phyloP scores from a whole-genome alignment of 2,329 filamentous ascomycete species.

The Ceratocystis smalleyi region DNA sequence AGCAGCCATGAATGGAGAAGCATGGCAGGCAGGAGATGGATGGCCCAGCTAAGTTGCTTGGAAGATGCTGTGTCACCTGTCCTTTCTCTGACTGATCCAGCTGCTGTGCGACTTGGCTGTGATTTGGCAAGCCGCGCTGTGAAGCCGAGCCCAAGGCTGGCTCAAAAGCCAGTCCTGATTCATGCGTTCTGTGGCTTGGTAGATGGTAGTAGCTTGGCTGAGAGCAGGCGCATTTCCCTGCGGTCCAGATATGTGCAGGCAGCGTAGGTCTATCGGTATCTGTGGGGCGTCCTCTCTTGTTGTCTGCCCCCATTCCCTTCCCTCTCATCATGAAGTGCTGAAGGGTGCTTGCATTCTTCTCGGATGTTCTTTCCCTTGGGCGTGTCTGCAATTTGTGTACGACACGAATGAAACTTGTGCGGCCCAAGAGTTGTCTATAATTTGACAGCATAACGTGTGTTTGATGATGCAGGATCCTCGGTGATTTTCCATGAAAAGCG shows the following conservation, averaged over 20 bases:
- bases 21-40: neutral
- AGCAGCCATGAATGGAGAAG: neutral
- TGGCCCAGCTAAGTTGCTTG: neutral
- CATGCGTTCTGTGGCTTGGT: neutral
- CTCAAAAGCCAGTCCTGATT: neutral
- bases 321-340: neutral
- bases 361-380: neutral
- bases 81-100: neutral
- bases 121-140: constrained; percentile 23
- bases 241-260: neutral
- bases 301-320: neutral
- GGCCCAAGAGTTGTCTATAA: neutral
- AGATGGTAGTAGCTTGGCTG: neutral
- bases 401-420: neutral
- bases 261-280: too few relatives aligned
- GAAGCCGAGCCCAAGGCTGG: neutral
- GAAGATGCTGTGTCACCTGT: neutral
- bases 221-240: neutral
- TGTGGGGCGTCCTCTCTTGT: neutral
- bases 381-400: neutral
- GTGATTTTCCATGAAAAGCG: too few relatives aligned
- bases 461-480: too few relatives aligned
- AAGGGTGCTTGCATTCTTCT: neutral
- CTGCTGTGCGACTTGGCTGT: neutral
- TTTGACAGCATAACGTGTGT: neutral